These are phyloP conservation scores for Ogataea philodendri DNA, from an alignment of 805 yeast species.

Conservation along the genomic window DNA sequence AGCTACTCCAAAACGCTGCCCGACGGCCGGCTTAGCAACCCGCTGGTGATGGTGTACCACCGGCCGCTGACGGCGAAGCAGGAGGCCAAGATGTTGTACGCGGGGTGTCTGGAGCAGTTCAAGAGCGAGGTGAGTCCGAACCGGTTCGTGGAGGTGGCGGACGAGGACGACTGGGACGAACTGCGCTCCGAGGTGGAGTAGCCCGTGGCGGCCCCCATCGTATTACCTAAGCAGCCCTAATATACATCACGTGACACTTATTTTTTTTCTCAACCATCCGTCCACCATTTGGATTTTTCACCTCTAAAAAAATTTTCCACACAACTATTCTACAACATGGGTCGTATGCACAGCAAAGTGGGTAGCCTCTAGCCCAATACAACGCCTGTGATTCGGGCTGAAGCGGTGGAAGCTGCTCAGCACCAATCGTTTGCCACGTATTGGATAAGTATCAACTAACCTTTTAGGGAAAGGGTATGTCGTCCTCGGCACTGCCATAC, in stretches of 20 bases:
- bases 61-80: slow-evolving; percentile 85
- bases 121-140: slow-evolving; percentile 76
- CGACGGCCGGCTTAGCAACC: slow-evolving; percentile 74
- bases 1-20: slow-evolving; percentile 68
- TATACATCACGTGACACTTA: slow-evolving; percentile 15
- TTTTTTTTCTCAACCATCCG: no score
- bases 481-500: slow-evolving; percentile 98
- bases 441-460: slow-evolving; percentile 30
- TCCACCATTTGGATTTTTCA: slow-evolving; percentile 4
- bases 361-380: slow-evolving; percentile 41
- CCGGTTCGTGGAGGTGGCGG: slow-evolving; percentile 59
- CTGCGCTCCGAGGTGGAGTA: slow-evolving; percentile 8
- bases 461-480: slow-evolving; percentile 95
- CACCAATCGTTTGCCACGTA: slow-evolving; percentile 44
- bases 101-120: slow-evolving; percentile 82
- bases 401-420: slow-evolving; percentile 41
- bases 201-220: no score
- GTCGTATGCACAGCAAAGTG: slow-evolving; percentile 99
- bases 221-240: not conserved
- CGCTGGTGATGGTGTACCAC: slow-evolving; percentile 82
- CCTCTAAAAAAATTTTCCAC: slow-evolving; percentile 8
- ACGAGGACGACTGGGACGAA: slow-evolving; percentile 58
- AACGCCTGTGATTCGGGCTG: slow-evolving; percentile 11
- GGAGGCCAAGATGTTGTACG: slow-evolving; percentile 81
- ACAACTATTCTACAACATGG: slow-evolving; percentile 64